These are phyloP conservation scores for Fusarium sp. DNA, from an alignment of 2,329 filamentous ascomycete genomes.

Conservation along the genomic window DNA sequence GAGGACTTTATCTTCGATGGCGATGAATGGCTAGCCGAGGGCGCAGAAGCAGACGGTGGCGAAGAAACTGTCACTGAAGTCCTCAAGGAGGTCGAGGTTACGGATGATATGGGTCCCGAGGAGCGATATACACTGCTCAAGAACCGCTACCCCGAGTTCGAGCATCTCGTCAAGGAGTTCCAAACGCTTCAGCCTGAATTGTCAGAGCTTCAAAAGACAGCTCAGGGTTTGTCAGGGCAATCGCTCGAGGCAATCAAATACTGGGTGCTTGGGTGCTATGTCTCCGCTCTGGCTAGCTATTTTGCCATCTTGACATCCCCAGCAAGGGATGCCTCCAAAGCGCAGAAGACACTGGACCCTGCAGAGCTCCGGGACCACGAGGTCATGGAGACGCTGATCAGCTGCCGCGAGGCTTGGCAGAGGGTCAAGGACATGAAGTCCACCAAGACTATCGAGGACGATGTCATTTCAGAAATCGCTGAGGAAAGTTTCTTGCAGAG, in stretches of 20 bases:
- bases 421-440: slow-evolving; percentile 75
- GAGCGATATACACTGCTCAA: slow-evolving; percentile 82
- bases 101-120: slow-evolving; percentile 79
- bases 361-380: slow-evolving; percentile 88
- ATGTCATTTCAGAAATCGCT: slow-evolving; percentile 34
- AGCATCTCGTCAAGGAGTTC: slow-evolving; percentile 85
- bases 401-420: slow-evolving; percentile 84
- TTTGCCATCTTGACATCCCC: slow-evolving; percentile 93
- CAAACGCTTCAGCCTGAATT: slow-evolving; percentile 76
- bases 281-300: slow-evolving; percentile 90
- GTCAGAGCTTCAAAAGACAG: slow-evolving; percentile 66
- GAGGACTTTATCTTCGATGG: slow-evolving; percentile 95
- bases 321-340: slow-evolving; percentile 67
- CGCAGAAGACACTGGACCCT: slow-evolving; percentile 74
- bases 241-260: slow-evolving; percentile 78
- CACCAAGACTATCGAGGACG: slow-evolving; percentile 54
- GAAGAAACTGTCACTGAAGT: slow-evolving; percentile 82
- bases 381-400: slow-evolving; percentile 86
- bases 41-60: slow-evolving; percentile 61
- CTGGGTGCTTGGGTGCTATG: slow-evolving; percentile 85
- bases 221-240: slow-evolving; percentile 62
- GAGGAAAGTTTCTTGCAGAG: slow-evolving; percentile 43
- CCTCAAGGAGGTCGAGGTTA: slow-evolving; percentile 85
- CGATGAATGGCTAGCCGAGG: slow-evolving; percentile 79
- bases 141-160: slow-evolving; percentile 90